phyloP scores from a whole-genome alignment of 2,329 filamentous ascomycete species.

The Didymella pinodella region DNA sequence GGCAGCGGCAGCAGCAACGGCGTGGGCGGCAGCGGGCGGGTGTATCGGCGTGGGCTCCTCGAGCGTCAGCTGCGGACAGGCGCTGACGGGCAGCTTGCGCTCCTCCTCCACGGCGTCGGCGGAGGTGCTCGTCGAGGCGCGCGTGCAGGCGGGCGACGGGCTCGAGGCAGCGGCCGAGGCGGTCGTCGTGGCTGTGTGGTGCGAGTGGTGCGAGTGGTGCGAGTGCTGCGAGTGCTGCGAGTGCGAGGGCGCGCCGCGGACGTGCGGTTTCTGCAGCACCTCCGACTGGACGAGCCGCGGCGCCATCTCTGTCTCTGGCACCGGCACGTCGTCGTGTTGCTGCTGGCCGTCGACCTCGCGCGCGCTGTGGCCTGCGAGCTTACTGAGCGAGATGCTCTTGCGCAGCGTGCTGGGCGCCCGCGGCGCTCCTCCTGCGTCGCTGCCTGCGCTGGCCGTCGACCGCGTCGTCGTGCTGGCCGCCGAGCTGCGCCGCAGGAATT shows the following conservation, averaged over 20 bases:
- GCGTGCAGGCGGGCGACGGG: slow-evolving; percentile 18
- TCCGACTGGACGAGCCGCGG: slow-evolving; percentile 38
- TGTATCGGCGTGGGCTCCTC: slow-evolving; percentile 48
- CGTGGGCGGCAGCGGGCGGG: slow-evolving; percentile 15
- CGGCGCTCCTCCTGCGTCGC: slow-evolving; percentile 26
- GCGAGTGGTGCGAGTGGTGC: slow-evolving; percentile 13
- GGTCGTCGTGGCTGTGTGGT: slow-evolving; percentile 24
- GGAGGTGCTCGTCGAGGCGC: slow-evolving; percentile 17
- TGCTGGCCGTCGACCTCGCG: slow-evolving; percentile 11
- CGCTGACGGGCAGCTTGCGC: background rate
- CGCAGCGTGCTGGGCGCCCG: slow-evolving; percentile 30
- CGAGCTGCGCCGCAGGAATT: slow-evolving; percentile 41
- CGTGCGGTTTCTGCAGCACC: slow-evolving; percentile 30
- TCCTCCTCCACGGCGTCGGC: background rate
- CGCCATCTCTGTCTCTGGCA: slow-evolving; percentile 16
- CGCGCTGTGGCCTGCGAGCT: slow-evolving; percentile 35
- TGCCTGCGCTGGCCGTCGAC: slow-evolving; percentile 39
- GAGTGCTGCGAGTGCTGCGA: slow-evolving; percentile 19
- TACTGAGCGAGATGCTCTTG: slow-evolving; percentile 44
- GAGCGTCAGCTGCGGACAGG: slow-evolving; percentile 34
- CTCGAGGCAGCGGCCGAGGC: background rate
- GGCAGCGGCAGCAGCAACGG: background rate
- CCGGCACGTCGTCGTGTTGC: slow-evolving; percentile 6
- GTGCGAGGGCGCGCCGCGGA: slow-evolving; percentile 26
- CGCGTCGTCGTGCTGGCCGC: slow-evolving; percentile 35